Conservation (phyloP, 2,329 filamentous ascomycete genomes). For the Aspergillus eucalypticola region DNA sequence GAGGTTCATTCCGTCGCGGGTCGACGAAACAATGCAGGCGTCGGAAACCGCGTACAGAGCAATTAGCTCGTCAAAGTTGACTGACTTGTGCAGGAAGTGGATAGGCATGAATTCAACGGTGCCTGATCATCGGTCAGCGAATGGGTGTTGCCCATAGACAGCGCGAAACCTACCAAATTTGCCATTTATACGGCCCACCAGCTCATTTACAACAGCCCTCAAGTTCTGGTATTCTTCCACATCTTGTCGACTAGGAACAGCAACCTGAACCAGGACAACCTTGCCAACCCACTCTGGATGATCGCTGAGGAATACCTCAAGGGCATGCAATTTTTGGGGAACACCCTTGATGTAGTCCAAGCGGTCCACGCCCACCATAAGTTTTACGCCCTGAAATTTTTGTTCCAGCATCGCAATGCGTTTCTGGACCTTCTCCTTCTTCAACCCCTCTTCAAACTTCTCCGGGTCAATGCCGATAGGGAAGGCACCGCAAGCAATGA, state of each 20-base stretch:
- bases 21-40: conserved; percentile 88
- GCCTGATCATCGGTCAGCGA: conserved; percentile 47
- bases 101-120: conserved; percentile 99
- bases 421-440: conserved; percentile 82
- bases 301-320: conserved; percentile 95
- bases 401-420: conserved; percentile 80
- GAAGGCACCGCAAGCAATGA: conserved; percentile 90
- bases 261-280: conserved; percentile 93
- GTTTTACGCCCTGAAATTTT: conserved; percentile 93
- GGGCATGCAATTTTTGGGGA: conserved; percentile 92
- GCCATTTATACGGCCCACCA: conserved; percentile 95
- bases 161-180: conserved; percentile 46
- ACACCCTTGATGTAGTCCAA: conserved; percentile 99
- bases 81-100: conserved; percentile 96
- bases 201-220: conserved; percentile 90
- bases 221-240: conserved; percentile 98
- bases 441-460: conserved; percentile 86
- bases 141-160: neutral
- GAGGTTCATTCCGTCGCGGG: conserved; percentile 98
- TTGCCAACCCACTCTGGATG: conserved; percentile 98
- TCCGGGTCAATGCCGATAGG: conserved; percentile 98
- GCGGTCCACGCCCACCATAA: conserved; percentile 95
- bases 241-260: conserved; percentile 89
- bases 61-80: conserved; percentile 90
- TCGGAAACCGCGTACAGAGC: conserved; percentile 91